Evolutionary conservation across 2,329 filamentous ascomycete species (phyloP).

Genomic region (Hymenoscyphus fraxineus): DNA sequence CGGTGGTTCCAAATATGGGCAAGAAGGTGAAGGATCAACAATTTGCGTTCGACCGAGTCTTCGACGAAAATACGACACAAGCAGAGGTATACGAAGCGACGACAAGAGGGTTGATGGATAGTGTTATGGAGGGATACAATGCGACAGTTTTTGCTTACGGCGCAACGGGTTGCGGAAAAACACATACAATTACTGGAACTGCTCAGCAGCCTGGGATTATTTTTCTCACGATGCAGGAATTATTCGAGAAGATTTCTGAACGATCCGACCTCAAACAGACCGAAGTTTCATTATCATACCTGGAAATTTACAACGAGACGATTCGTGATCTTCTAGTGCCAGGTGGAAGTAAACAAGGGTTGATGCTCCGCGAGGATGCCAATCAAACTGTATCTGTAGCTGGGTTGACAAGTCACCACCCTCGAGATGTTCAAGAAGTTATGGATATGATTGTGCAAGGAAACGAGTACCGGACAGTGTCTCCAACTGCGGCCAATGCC

Average conservation of each 20-base stretch:
- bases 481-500: conserved; percentile 93
- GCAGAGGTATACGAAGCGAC: conserved; percentile 94
- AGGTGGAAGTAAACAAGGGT: conserved; percentile 68
- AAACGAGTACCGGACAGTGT: conserved; percentile 92
- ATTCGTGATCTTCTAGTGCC: conserved; percentile 93
- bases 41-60: conserved; percentile 93
- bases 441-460: conserved; percentile 99
- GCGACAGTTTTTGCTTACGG: conserved; percentile 98
- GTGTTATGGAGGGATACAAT: conserved; percentile 95
- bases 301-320: conserved; percentile 99
- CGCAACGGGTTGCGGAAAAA: conserved; percentile 96
- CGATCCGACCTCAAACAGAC: conserved; percentile 80
- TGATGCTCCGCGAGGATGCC: conserved; percentile 92
- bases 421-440: conserved; percentile 87
- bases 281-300: conserved; percentile 87
- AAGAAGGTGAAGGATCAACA: conserved; percentile 97
- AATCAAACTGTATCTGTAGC: conserved; percentile 90
- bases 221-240: conserved; percentile 97
- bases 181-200: conserved; percentile 93
- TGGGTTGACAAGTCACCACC: conserved; percentile 86
- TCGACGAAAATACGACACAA: conserved; percentile 91
- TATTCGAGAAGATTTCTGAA: conserved; percentile 95
- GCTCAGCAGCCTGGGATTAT: conserved; percentile 93
- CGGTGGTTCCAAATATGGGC: conserved; percentile 70
- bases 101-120: conserved; percentile 84